phyloP scores from a whole-genome alignment of 768 basidiomycete species.

The Rhizopogon vesiculosus region DNA sequence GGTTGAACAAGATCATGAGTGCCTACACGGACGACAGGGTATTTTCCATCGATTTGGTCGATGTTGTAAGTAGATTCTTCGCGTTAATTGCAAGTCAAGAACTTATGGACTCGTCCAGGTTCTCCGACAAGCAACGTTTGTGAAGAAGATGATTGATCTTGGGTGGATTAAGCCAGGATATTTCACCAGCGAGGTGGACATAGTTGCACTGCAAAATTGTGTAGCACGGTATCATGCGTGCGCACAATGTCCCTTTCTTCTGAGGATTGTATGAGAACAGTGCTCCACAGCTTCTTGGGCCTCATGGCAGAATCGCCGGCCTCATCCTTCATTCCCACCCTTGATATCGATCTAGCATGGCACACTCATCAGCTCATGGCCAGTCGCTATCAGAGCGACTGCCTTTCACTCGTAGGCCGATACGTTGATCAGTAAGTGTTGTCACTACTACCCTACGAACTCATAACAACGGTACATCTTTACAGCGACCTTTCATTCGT shows the following conservation, averaged over 20 bases:
- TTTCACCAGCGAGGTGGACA: constrained; percentile 33
- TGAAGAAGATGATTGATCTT: constrained; percentile 47
- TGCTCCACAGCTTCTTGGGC: constrained; percentile 41
- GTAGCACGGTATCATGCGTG: constrained; percentile 58
- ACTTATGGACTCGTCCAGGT: constrained; percentile 28
- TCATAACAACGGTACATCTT: not conserved
- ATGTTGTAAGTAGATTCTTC: constrained; percentile 36
- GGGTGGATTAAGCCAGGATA: constrained; percentile 43
- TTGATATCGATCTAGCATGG: constrained; percentile 74
- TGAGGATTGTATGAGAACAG: not conserved
- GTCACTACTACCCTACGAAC: not conserved
- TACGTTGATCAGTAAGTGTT: constrained; percentile 51
- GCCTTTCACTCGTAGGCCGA: constrained; percentile 33
- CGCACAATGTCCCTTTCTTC: constrained; percentile 4
- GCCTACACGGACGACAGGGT: constrained; percentile 47
- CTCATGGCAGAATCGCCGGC: constrained; percentile 42
- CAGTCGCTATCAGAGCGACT: constrained; percentile 36
- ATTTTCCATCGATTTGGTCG: constrained; percentile 53
- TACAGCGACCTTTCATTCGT: constrained; percentile 10
- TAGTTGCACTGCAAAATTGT: constrained; percentile 41
- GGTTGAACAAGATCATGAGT: constrained; percentile 33
- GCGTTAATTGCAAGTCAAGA: not conserved
- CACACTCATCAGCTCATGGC: constrained; percentile 62
- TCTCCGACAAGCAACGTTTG: constrained; percentile 50
- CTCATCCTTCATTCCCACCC: constrained; percentile 49